Evolutionary conservation across 2,329 filamentous ascomycete genomes (phyloP), one percentile per base, ranked within the genome.

Genomic region (Clarireedia hainanense): DNA sequence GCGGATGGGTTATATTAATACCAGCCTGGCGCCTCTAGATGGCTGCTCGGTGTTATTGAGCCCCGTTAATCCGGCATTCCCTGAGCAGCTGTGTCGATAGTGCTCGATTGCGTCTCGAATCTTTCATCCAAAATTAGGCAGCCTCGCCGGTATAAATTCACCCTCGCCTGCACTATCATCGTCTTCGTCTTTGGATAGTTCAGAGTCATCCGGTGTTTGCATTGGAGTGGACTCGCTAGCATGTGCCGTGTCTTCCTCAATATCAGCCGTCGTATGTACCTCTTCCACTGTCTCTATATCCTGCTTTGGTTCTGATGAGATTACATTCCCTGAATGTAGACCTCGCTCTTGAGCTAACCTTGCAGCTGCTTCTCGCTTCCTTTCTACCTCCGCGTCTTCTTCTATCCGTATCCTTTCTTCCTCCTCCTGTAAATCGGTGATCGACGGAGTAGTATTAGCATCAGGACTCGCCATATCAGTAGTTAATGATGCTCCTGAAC

Each of bases 81-180:
- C 3, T 34, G 30, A 3, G 30, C 30, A 34, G 30, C 61, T 56
- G 65, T 86, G 83, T 20, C 86, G 86, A 66, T 91, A 59, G 86
- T 89, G 60, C 84, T 86, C 91, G 86, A 86, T 3, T 83, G 78
- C 64, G 79, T 80, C n/a, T 40, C 5, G 2, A 5, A 26, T 4
- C 15, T 9, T 47, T 65, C 49, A 69, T 43, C 60, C 71, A 71
- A 70, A 85, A 80, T 75, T 74, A 39, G 82, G 82, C 57, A 85
- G 67, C 57, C 80, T 74, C 37, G 82, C 82, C 4, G 81, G 81
- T 23, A 84, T 72, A 61, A 85, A 85, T 2, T 70, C 69, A 20
- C 67, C 61, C 20, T 66, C 60, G 34, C 57, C 59, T 23, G 65
- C 61, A 17, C 61, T 42, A 42, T 42, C 39, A 17, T 42, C 39